Evolutionary conservation across 2,329 filamentous ascomycete genomes (phyloP), one percentile per base, ranked within the genome.

Genomic region (Fusarium sacchari): DNA sequence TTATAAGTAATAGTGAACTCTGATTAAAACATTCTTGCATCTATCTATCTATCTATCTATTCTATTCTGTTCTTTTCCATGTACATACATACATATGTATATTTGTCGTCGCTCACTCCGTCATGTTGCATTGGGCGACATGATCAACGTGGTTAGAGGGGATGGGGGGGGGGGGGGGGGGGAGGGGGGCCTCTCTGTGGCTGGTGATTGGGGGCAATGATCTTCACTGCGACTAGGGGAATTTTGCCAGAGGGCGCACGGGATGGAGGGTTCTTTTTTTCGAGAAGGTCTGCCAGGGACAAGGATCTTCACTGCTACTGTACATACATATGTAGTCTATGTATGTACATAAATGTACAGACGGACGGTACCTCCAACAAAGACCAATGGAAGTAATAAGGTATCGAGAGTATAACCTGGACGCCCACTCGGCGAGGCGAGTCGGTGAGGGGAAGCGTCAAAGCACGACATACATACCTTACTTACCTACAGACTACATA

Each of bases 251-350:
- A 64, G 57, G 47, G 63, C 62, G 64, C 69, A 57, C 49, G 53
- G 42, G 53, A 53, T 59, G 52, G 58, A 62, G 52, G 59, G 70
- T 73, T 73, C 71, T 71, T 73, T 71, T 73, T 71, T 73, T 73
- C 71, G 70, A 73, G 71, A 73, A 73, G 71, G 52, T 73, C 57
- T 61, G 50, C 49, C 42, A 49, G 39, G 30, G 52, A 39, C 71
- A 73, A 58, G 71, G 71, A 71, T 73, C 55, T 39, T 44, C 28
- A 47, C 32, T 50, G 40, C 53, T 36, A 34, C 47, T 50, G 30
- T 50, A n/a, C n/a, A n/a, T n/a, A n/a, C n/a, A n/a, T n/a, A n/a
- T n/a, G n/a, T n/a, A n/a, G n/a, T n/a, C n/a, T n/a, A n/a, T n/a
- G n/a, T n/a, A n/a, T n/a, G n/a, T n/a, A n/a, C n/a, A n/a, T n/a